These are phyloP conservation scores for Mucor velutinosus DNA, from an alignment of 371 early-diverging fungal species.

Conservation along the genomic window DNA sequence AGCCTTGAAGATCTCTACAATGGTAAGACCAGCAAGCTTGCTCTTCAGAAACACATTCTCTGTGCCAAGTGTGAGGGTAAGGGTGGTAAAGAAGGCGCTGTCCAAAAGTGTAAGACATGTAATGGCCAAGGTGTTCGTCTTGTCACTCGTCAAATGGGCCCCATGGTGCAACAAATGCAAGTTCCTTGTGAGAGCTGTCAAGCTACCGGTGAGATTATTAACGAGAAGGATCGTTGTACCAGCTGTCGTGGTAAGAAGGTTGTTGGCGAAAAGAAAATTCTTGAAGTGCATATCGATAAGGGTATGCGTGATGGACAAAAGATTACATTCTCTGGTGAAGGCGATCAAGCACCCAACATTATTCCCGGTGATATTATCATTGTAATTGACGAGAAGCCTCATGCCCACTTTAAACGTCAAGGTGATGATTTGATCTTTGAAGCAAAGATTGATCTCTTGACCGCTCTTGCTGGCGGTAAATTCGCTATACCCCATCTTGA, in stretches of 20 bases:
- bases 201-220: conserved; percentile 89
- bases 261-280: conserved; percentile 75
- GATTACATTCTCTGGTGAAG: conserved; percentile 90
- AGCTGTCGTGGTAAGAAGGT: conserved; percentile 89
- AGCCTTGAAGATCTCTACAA: conserved; percentile 94
- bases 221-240: conserved; percentile 86
- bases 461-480: conserved; percentile 93
- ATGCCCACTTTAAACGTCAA: conserved; percentile 83
- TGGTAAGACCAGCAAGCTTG: conserved; percentile 90
- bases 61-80: conserved; percentile 84
- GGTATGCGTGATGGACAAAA: conserved; percentile 97
- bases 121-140: conserved; percentile 85
- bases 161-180: conserved; percentile 98
- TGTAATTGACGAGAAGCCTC: conserved; percentile 89
- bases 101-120: conserved; percentile 74
- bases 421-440: conserved; percentile 86
- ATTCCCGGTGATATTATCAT: conserved; percentile 88
- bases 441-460: conserved; percentile 87
- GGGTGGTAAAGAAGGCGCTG: conserved; percentile 73
- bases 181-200: conserved; percentile 89
- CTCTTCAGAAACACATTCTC: conserved; percentile 84
- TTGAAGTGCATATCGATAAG: conserved; percentile 86
- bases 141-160: conserved; percentile 92
- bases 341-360: conserved; percentile 81
- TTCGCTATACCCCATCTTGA: conserved; percentile 90